These are phyloP conservation scores for Colletotrichum truncatum DNA, from an alignment of 2,329 filamentous ascomycete species.

Conservation along the genomic window DNA sequence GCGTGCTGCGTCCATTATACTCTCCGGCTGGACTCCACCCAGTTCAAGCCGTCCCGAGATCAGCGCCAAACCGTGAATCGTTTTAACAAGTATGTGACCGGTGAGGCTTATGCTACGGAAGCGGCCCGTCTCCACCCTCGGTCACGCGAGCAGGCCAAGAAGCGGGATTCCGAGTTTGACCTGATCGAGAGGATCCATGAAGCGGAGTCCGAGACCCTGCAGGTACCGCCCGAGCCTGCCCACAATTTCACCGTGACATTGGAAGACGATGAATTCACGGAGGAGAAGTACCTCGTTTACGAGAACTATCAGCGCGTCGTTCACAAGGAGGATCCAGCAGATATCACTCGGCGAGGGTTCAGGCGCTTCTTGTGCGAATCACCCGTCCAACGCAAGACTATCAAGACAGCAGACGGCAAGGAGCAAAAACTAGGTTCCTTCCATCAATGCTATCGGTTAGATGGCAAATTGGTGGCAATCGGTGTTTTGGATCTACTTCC, in stretches of 20 bases:
- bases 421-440: slow-evolving; percentile 73
- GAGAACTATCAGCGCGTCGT: slow-evolving; percentile 79
- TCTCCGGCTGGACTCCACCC: slow-evolving; percentile 73
- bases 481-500: slow-evolving; percentile 82
- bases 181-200: slow-evolving; percentile 75
- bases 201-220: slow-evolving; percentile 65
- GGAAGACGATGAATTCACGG: slow-evolving; percentile 75
- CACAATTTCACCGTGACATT: slow-evolving; percentile 76
- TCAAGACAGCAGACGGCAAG: slow-evolving; percentile 56
- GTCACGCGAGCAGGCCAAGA: slow-evolving; percentile 71
- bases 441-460: slow-evolving; percentile 84
- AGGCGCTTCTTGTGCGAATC: slow-evolving; percentile 78
- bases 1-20: slow-evolving; percentile 96
- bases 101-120: slow-evolving; percentile 72
- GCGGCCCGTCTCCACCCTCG: slow-evolving; percentile 71
- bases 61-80: slow-evolving; percentile 81
- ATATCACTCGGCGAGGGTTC: slow-evolving; percentile 71
- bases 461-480: slow-evolving; percentile 79
- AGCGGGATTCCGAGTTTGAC: slow-evolving; percentile 73
- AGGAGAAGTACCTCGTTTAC: slow-evolving; percentile 79
- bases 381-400: slow-evolving; percentile 62
- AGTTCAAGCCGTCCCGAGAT: slow-evolving; percentile 74
- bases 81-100: slow-evolving; percentile 77
- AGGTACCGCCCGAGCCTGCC: slow-evolving; percentile 68
- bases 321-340: slow-evolving; percentile 70